phyloP scores from a whole-genome alignment of 257 asterid species.

The Paraleonurus japonicus region DNA sequence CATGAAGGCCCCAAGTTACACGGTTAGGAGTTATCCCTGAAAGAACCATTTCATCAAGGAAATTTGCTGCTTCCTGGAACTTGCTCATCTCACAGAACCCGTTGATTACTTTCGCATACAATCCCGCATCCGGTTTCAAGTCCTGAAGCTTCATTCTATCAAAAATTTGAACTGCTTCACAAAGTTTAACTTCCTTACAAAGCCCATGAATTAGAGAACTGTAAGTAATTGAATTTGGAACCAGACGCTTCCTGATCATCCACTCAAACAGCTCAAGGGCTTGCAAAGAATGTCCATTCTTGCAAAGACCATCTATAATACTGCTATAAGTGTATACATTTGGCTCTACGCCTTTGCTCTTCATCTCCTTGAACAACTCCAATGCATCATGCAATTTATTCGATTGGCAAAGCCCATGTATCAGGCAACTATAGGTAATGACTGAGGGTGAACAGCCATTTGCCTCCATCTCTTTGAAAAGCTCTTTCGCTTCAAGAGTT shows the following conservation, averaged over 20 bases:
- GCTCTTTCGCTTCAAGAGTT: conserved; percentile 76
- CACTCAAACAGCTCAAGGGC: conserved; percentile 63
- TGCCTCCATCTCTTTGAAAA: conserved; percentile 72
- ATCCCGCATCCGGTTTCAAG: conserved; percentile 85
- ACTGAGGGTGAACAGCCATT: conserved; percentile 76
- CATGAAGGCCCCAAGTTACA: conserved; percentile 86
- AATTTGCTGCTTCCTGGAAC: conserved; percentile 76
- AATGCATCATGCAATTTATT: conserved; percentile 63
- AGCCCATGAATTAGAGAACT: conserved; percentile 77
- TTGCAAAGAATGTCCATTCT: conserved; percentile 66
- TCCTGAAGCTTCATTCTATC: conserved; percentile 93
- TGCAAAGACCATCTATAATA: conserved; percentile 88
- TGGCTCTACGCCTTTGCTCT: conserved; percentile 66
- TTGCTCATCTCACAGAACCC: conserved; percentile 58
- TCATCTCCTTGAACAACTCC: conserved; percentile 70
- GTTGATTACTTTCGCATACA: conserved; percentile 65
- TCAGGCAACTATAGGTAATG: conserved; percentile 61
- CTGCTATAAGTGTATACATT: conserved; percentile 85
- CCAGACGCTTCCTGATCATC: conserved; percentile 47
- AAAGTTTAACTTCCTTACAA: conserved; percentile 57
- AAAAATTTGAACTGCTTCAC: conserved; percentile 72
- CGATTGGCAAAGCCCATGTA: conserved; percentile 67
- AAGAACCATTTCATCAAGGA: conserved; percentile 86
- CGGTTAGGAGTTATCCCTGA: conserved; percentile 76
- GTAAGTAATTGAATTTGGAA: conserved; percentile 79